Base-by-base conservation (phyloP, 768 basidiomycete genomes). In the Asterophora lycoperdoides region DNA sequence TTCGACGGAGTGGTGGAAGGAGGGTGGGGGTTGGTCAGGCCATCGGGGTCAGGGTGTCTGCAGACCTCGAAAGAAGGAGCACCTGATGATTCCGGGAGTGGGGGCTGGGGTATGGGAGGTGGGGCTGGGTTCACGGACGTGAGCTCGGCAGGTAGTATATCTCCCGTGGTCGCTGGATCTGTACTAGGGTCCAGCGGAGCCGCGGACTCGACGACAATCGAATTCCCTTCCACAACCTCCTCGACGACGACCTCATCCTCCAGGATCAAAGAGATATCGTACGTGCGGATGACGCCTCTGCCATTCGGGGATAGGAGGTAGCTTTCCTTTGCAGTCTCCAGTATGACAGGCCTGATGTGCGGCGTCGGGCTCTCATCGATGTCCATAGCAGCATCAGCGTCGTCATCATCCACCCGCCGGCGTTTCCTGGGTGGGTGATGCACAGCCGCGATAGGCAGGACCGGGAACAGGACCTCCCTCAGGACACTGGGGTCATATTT, bases 401-500 rank as follows among this genome's bases (percentile, higher is more conserved):
- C 48, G 23, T 40, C 17, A 8, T 42, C 43, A 11, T 57, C 55
- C 14, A 62, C 17, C 30, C 46, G 58, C 18, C 69, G 64, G 15
- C 71, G 67, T 58, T 75, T 75, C 41, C 61, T 59, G 11, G 70
- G 65, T 10, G 62, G 66, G 8, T 60, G 60, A 18, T 54, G 54
- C 4, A 63, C 60, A 2, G 53, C 48, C 1, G 51, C 36, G 6
- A 57, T 47, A 13, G 56, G 39, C 2, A 52, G 33, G 8, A 59
- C 51, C 3, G 79, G 75, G 60, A 81, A 80, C 11, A 81, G 64
- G 1, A 71, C 63, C 23, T 65, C 63, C 23, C 67, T 66, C 6
- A 82, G 63, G 3, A 73, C 59, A 4, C 58, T 57, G 0, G 78
- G 72, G 7, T 75, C 66, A 51, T 80, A 83, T 62, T 81, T 80